Conservation (phyloP, 2,329 filamentous ascomycete genomes). For the Arthrinium phaeospermum region DNA sequence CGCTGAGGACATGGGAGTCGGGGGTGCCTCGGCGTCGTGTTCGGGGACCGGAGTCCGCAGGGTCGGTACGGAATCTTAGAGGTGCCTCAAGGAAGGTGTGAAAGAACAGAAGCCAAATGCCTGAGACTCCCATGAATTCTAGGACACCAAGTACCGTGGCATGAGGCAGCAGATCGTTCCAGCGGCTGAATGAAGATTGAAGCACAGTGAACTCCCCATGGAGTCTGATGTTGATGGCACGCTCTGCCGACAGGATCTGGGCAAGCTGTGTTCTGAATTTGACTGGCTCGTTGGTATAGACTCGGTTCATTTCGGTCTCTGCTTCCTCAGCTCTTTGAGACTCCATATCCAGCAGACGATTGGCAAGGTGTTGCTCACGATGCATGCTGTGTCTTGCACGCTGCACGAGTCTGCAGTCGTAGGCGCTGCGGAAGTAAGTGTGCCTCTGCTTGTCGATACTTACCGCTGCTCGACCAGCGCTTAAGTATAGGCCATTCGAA, state of each 20-base stretch:
- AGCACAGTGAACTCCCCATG: conserved; percentile 52
- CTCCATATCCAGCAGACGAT: neutral
- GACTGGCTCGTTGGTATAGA: conserved; percentile 32
- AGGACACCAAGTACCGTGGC: conserved; percentile 62
- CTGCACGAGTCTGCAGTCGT: neutral
- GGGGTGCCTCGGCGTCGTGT: conserved; percentile 62
- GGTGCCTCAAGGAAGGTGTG: conserved; percentile 62
- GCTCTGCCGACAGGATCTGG: conserved; percentile 53
- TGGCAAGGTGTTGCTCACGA: neutral
- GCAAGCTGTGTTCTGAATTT: conserved; percentile 54
- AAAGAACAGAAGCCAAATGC: conserved; percentile 65
- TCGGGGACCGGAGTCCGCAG: conserved; percentile 47
- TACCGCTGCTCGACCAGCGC: neutral
- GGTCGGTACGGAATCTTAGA: conserved; percentile 61
- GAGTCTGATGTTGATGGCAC: conserved; percentile 50
- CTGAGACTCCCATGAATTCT: conserved; percentile 62
- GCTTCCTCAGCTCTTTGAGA: too few species aligned
- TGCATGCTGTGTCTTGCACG: neutral
- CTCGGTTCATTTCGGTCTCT: too few species aligned
- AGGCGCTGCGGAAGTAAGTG: conserved; percentile 44
- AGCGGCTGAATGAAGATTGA: conserved; percentile 51
- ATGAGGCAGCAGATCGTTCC: conserved; percentile 56
- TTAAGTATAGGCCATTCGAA: too few species aligned
- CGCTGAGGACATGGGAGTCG: conserved; percentile 62
- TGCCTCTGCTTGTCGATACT: conserved; percentile 35